Percentiles rank a stretch among this genome's conserved stretches.
These are phyloP conservation scores for Citrullus colocynthis DNA, from an alignment of 306 rosid genomes.

Conservation along the genomic window DNA sequence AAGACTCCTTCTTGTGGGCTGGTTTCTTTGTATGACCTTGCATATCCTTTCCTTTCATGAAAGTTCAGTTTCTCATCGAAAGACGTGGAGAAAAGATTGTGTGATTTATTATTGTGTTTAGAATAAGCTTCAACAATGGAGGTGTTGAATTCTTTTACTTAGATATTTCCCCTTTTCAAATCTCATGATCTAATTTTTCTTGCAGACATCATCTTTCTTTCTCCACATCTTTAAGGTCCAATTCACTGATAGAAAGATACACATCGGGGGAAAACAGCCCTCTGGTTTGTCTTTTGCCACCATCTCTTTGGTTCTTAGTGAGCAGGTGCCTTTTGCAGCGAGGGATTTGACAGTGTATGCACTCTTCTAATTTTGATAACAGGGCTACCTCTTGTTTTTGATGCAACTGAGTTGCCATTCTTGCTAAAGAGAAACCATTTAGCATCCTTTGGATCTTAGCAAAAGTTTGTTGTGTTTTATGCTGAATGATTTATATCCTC, in stretches of 20 bases:
- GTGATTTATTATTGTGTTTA: background rate
- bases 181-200: slow-evolving; percentile 12
- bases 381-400: slow-evolving; percentile 4
- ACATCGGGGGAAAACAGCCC: slow-evolving; percentile 86
- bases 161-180: background rate
- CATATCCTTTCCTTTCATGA: no score
- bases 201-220: slow-evolving; percentile 80
- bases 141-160: background rate
- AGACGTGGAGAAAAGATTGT: background rate
- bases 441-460: background rate
- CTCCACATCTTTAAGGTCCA: slow-evolving; percentile 90
- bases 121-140: background rate
- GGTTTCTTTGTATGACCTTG: background rate
- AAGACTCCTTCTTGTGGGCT: background rate
- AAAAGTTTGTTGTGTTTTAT: background rate
- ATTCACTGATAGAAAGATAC: slow-evolving; percentile 57
- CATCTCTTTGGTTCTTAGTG: slow-evolving; percentile 60
- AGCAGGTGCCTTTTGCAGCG: slow-evolving; percentile 69
- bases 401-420: slow-evolving; percentile 11
- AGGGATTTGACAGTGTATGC: slow-evolving; percentile 68
- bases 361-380: slow-evolving; percentile 16
- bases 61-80: no score
- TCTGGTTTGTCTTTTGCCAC: slow-evolving; percentile 64
- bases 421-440: slow-evolving; percentile 8
- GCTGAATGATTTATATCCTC: background rate